Evolutionary conservation across 306 rosid genomes (phyloP).

Genomic region (Ormosia emarginata): DNA sequence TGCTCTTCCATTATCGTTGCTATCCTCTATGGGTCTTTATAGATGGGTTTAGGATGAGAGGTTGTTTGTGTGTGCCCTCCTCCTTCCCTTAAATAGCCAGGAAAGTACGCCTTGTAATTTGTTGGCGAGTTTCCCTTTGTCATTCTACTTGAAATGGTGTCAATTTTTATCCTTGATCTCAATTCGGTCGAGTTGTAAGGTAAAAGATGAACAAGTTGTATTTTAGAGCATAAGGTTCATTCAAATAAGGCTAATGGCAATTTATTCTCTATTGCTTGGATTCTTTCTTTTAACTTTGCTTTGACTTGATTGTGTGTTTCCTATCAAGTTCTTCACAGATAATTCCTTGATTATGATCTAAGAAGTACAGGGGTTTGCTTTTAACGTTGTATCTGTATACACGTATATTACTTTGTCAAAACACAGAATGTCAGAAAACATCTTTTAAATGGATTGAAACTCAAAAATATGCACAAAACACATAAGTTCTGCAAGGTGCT

Average conservation of each 20-base stretch:
- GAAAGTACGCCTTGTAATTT: conserved; percentile 23
- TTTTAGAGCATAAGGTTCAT: neutral
- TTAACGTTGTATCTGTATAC: no score
- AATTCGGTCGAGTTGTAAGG: conserved; percentile 17
- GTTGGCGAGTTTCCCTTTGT: conserved; percentile 16
- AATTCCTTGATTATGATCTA: neutral
- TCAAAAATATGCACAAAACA: neutral
- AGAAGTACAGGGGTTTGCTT: neutral
- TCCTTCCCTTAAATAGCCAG: conserved; percentile 53
- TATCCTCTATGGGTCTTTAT: conserved; percentile 14
- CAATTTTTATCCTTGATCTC: conserved; percentile 27
- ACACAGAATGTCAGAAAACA: neutral
- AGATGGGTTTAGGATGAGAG: conserved; percentile 85
- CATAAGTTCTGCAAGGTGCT: neutral
- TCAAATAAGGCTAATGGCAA: neutral
- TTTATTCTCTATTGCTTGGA: neutral
- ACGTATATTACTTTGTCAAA: neutral
- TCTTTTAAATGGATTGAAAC: neutral
- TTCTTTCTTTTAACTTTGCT: neutral
- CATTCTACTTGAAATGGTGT: neutral
- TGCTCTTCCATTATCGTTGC: conserved; percentile 1
- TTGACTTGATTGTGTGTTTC: neutral
- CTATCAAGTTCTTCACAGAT: neutral
- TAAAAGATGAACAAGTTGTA: conserved; percentile 23
- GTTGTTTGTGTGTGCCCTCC: conserved; percentile 91